These are phyloP conservation scores for Solanum arcanum DNA, from an alignment of 257 asterid species.

Conservation along the genomic window DNA sequence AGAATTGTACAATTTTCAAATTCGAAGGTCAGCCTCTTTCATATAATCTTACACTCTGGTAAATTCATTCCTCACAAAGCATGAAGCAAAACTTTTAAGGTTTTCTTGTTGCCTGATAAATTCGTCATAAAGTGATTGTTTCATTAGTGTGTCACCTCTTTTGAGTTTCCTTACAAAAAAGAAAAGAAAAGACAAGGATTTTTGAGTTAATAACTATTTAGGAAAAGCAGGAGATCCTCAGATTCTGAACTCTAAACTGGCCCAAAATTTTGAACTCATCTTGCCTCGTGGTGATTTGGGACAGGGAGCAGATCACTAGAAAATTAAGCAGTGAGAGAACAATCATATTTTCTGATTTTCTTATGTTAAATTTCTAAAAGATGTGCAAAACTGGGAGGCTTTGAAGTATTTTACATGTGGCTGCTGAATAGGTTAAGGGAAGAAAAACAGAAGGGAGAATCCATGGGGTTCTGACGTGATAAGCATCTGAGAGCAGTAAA, in stretches of 20 bases:
- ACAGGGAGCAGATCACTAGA: not conserved
- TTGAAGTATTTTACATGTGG: not conserved
- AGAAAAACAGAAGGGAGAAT: not conserved
- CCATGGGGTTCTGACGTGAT: not conserved
- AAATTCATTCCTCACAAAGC: not conserved
- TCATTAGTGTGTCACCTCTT: not conserved
- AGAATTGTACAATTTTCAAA: slow-evolving; percentile 96
- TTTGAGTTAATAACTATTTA: not conserved
- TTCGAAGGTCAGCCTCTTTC: slow-evolving; percentile 51
- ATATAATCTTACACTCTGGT: not conserved
- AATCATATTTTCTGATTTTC: not conserved
- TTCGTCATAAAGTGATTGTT: not conserved
- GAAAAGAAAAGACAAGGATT: not conserved
- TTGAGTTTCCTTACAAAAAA: not conserved
- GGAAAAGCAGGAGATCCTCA: not conserved
- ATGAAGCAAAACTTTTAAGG: not conserved
- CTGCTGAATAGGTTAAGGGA: not conserved
- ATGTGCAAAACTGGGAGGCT: not conserved
- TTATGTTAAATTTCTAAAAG: not conserved
- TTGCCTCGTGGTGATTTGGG: not conserved
- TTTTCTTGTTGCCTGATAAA: not conserved
- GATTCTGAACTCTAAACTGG: not conserved
- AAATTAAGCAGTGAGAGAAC: not conserved
- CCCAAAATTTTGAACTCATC: not conserved
- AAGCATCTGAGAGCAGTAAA: not conserved